phyloP scores from a whole-genome alignment of 768 basidiomycete genomes.

The Termitomyces sp. region DNA sequence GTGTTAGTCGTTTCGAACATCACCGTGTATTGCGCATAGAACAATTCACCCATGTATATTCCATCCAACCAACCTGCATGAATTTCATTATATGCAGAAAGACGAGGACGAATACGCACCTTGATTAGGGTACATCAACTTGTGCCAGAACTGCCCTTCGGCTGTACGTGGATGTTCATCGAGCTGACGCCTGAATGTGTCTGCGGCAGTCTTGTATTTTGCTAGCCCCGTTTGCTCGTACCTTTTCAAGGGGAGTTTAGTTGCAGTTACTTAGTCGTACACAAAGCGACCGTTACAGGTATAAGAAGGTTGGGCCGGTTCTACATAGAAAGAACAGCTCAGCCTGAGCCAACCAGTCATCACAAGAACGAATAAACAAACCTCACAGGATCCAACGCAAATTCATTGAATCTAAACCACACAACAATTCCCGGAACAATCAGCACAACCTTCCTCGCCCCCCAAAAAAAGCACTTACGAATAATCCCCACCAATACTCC shows the following conservation, averaged over 20 bases:
- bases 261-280: not conserved
- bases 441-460: no score
- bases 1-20: constrained; percentile 26
- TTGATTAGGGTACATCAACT: constrained; percentile 41
- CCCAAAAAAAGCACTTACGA: constrained; percentile 23
- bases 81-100: not conserved
- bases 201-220: constrained; percentile 43
- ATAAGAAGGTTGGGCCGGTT: constrained; percentile 39
- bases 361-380: constrained; percentile 6
- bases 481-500: constrained; percentile 41
- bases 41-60: constrained; percentile 46
- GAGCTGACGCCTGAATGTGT: constrained; percentile 39
- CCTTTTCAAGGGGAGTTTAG: constrained; percentile 15
- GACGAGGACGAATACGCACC: constrained; percentile 21
- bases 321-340: constrained; percentile 17
- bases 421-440: constrained; percentile 13
- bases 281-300: constrained; percentile 28
- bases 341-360: not conserved
- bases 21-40: constrained; percentile 41
- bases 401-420: constrained; percentile 29
- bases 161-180: constrained; percentile 42
- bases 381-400: constrained; percentile 37
- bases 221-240: constrained; percentile 30
- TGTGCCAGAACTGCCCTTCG: constrained; percentile 49
- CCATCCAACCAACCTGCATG: constrained; percentile 44